Conservation (phyloP, 768 basidiomycete species). For the Kwoniella sp. region DNA sequence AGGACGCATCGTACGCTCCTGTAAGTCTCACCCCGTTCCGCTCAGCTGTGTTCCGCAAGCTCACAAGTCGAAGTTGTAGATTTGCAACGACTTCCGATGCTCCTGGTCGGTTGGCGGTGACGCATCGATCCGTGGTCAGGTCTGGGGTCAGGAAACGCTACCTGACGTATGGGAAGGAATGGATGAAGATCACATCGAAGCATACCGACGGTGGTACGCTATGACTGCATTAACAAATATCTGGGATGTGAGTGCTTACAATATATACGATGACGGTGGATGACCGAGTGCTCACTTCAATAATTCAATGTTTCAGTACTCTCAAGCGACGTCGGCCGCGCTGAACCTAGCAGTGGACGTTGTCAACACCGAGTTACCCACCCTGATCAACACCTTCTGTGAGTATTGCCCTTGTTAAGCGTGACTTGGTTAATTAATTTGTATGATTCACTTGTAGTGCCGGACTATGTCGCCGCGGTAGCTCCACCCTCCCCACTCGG, state of each 20-base stretch:
- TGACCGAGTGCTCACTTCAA: too few species aligned
- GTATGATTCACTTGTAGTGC: background rate
- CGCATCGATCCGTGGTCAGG: background rate
- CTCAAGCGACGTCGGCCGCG: background rate
- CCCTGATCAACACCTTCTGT: background rate
- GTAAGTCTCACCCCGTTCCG: background rate
- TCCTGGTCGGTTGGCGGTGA: background rate
- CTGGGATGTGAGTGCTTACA: background rate
- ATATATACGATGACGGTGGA: background rate
- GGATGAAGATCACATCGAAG: background rate
- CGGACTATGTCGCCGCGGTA: background rate
- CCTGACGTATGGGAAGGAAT: background rate
- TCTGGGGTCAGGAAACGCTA: background rate
- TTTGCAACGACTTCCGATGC: background rate
- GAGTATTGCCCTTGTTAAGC: background rate
- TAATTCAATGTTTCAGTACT: background rate
- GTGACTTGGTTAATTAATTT: too few species aligned
- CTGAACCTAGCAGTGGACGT: background rate
- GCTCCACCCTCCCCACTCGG: background rate
- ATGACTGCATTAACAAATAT: background rate
- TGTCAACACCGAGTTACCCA: background rate
- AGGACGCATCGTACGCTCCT: background rate
- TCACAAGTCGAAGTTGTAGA: background rate
- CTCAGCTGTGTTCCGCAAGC: background rate
- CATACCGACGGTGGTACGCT: background rate